Evolutionary conservation across 371 early-diverging fungal species (phyloP), one percentile per base, ranked within the genome.

Genomic region (Nosema muscidifuracis): DNA sequence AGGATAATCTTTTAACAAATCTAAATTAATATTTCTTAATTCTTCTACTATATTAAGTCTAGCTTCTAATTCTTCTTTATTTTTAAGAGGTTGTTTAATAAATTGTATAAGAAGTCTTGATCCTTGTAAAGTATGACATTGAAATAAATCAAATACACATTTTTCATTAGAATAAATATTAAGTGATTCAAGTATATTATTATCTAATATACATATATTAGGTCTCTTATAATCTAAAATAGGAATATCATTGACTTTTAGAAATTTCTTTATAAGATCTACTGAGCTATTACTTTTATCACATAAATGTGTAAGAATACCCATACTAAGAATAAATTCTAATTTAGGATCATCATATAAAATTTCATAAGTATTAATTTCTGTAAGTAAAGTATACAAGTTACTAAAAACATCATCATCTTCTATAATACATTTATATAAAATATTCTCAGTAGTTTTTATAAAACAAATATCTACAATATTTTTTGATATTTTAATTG

Each of bases 361-460:
- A 20, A 78, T 64, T 60, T 84, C 82, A 58, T 62, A 61, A 42
- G 75, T 65, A 66, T 82, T 84, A 30, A 77, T 31, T 38, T 74
- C 73, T 31, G 43, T 68, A 12, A 81, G 16, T 0, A 82, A 22
- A 31, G 67, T 56, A 55, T 66, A 78, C 13, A 79, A 63, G 61
- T 63, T 77, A 7, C 74, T 76, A 53, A 75, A 77, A 12, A 84
- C 69, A 53, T 82, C 82, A 70, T 83, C 80, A 67, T 84, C 84
- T 36, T 55, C 31, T 64, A 79, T 81, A 4, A 1, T 42, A 50
- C 51, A 65, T 16, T 47, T 74, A 51, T 66, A 31, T 1, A 65
- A 63, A 13, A 51, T 58, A 2, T 61, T 36, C 28, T 79, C 71
- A 10, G 51, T 66, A 44, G 63, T 67, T 24, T 33, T 60, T 26